A percentile compares a stretch with the other conserved stretches of the same genome.
These are phyloP conservation scores for Aquilaria yunnanensis DNA, from an alignment of 345 rosid genomes.

Conservation along the genomic window DNA sequence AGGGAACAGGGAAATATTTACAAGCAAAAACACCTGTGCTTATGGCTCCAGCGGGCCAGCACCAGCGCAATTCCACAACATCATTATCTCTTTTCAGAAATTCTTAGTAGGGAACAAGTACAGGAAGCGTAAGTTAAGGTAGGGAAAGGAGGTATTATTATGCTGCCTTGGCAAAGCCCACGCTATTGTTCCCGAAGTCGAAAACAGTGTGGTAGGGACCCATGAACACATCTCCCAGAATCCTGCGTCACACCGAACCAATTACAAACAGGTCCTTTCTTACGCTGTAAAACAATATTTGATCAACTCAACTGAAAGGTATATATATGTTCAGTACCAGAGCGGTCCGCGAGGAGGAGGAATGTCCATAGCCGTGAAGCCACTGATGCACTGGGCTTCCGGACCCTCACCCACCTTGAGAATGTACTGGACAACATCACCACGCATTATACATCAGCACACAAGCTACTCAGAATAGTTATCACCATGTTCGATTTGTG, in stretches of 20 bases:
- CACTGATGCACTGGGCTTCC: slow-evolving; percentile 82
- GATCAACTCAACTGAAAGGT: not conserved
- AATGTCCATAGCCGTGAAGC: slow-evolving; percentile 72
- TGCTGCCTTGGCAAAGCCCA: slow-evolving; percentile 89
- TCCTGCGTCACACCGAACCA: slow-evolving; percentile 38
- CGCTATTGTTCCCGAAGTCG: slow-evolving; percentile 62
- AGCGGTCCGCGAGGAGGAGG: slow-evolving; percentile 96
- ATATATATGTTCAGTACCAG: slow-evolving; percentile 39
- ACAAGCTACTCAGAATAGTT: not conserved
- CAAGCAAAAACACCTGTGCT: slow-evolving; percentile 2
- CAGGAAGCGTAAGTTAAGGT: too few relatives aligned
- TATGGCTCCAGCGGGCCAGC: not conserved
- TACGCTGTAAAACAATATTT: not conserved
- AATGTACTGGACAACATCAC: slow-evolving; percentile 52
- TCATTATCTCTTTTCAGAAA: not conserved
- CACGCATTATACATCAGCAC: not conserved
- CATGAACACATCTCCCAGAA: slow-evolving; percentile 90
- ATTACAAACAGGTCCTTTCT: not conserved
- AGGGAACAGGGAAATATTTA: slow-evolving; percentile 5
- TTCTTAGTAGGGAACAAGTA: too few relatives aligned
- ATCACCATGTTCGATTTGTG: not conserved
- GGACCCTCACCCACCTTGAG: slow-evolving; percentile 81
- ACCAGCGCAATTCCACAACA: not conserved
- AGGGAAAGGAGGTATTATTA: slow-evolving; percentile 16
- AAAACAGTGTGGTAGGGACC: slow-evolving; percentile 90